Percentiles rank a stretch among this genome's conserved stretches.
These are phyloP conservation scores for Chaetomium sp. DNA, from an alignment of 2,329 filamentous ascomycete species.

Conservation along the genomic window DNA sequence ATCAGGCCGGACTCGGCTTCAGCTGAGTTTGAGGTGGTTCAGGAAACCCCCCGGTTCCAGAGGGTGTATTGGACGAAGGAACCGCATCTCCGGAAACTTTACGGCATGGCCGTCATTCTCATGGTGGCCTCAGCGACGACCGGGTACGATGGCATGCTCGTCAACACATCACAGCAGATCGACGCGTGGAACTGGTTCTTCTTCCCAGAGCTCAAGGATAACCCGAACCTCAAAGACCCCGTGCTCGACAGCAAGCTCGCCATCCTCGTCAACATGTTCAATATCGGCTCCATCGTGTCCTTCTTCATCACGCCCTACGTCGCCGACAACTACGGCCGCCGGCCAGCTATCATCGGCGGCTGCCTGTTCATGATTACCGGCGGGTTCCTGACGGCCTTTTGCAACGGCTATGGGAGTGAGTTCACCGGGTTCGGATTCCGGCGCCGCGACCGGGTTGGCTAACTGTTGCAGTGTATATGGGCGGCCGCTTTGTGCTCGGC, in stretches of 20 bases:
- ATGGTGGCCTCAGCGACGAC: conserved; percentile 64
- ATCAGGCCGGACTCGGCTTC: conserved; percentile 26
- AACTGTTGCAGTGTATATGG: conserved; percentile 54
- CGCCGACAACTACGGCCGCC: conserved; percentile 49
- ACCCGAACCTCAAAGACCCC: conserved; percentile 29
- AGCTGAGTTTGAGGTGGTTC: conserved; percentile 41
- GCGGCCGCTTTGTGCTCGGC: conserved; percentile 63
- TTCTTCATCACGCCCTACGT: conserved; percentile 52
- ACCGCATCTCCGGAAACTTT: conserved; percentile 59
- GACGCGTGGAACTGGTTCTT: conserved; percentile 57
- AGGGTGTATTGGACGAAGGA: conserved; percentile 59
- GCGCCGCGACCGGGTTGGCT: not conserved
- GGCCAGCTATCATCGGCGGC: conserved; percentile 47
- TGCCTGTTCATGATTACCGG: conserved; percentile 52
- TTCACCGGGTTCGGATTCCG: conserved; percentile 21
- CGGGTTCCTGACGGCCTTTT: conserved; percentile 47
- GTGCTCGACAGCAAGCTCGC: conserved; percentile 46
- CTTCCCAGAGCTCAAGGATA: conserved; percentile 44
- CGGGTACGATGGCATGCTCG: conserved; percentile 62
- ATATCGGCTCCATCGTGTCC: conserved; percentile 52
- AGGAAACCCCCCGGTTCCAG: conserved; percentile 54
- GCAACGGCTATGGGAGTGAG: conserved; percentile 48
- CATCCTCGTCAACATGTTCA: conserved; percentile 56
- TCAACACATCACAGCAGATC: conserved; percentile 63
- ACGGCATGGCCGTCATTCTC: conserved; percentile 55